Evolutionary conservation across 306 rosid genomes (phyloP).

Genomic region (Inga laurina): DNA sequence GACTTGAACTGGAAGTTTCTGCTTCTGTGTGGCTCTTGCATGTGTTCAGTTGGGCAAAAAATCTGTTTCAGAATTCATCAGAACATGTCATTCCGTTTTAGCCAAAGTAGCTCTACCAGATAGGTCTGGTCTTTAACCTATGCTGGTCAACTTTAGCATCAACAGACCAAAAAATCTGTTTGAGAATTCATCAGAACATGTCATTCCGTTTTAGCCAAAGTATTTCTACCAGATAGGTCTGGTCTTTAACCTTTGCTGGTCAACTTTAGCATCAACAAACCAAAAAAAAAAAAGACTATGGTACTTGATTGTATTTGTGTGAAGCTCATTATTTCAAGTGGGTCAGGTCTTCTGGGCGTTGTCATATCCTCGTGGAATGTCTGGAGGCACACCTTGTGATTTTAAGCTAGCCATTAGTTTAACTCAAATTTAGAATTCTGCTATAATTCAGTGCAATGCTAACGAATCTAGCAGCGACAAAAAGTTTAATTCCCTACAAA

Average conservation of each 20-base stretch:
- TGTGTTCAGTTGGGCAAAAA: slow-evolving; percentile 19
- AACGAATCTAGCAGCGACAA: background rate
- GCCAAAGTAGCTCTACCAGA: slow-evolving; percentile 29
- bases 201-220: too few relatives aligned
- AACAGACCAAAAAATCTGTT: too few relatives aligned
- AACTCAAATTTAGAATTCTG: background rate
- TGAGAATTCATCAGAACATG: too few relatives aligned
- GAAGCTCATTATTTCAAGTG: slow-evolving; percentile 42
- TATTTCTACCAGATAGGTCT: too few relatives aligned
- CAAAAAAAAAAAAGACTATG: background rate
- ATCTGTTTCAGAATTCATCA: slow-evolving; percentile 27
- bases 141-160: slow-evolving; percentile 24
- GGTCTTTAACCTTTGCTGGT: too few relatives aligned
- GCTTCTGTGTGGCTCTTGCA: background rate
- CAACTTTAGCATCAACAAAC: too few relatives aligned
- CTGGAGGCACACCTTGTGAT: background rate
- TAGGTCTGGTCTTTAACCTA: slow-evolving; percentile 24
- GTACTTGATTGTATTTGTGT: slow-evolving; percentile 29
- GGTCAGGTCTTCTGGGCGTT: slow-evolving; percentile 27
- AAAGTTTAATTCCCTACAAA: background rate
- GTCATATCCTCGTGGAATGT: slow-evolving; percentile 14
- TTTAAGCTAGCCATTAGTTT: background rate
- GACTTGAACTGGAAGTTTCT: slow-evolving; percentile 11
- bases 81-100: background rate
- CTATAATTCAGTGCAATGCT: background rate